phyloP scores from a whole-genome alignment of 192 early-diverging fungal species.

The Phycomyces nitens region DNA sequence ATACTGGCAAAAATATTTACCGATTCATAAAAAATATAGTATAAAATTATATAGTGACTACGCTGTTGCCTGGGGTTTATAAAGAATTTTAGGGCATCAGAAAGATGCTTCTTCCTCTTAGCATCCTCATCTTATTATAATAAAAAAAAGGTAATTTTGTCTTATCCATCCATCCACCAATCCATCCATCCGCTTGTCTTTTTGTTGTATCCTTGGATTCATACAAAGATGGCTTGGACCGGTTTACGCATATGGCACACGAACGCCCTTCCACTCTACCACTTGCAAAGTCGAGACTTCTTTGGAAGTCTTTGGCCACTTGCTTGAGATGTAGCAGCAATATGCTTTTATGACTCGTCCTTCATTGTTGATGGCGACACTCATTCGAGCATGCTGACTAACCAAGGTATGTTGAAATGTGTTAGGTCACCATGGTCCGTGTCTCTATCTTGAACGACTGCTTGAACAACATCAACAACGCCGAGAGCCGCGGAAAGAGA shows the following conservation, averaged over 20 bases:
- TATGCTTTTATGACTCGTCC: conserved; percentile 25
- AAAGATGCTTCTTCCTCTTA: too few relatives aligned
- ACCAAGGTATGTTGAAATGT: not conserved
- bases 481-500: conserved; percentile 97
- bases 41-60: too few relatives aligned
- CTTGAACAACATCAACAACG: conserved; percentile 98
- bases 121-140: too few relatives aligned
- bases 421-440: conserved; percentile 81
- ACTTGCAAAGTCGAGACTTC: not conserved
- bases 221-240: not conserved
- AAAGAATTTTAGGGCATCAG: too few relatives aligned
- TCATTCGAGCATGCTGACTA: conserved; percentile 16
- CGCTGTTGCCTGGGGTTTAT: too few relatives aligned
- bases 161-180: conserved; percentile 2
- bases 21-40: too few relatives aligned
- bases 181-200: conserved; percentile 6
- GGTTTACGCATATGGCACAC: not conserved
- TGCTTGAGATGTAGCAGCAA: not conserved
- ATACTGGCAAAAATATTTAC: too few relatives aligned
- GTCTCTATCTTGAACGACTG: conserved; percentile 96
- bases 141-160: too few relatives aligned
- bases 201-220: not conserved
- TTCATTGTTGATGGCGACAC: conserved; percentile 15
- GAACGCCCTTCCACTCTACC: not conserved
- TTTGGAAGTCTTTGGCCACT: not conserved